Percentiles rank a stretch among this genome's conserved stretches.
phyloP scores from a whole-genome alignment of 306 rosid species.

The Ziziphus jujuba region DNA sequence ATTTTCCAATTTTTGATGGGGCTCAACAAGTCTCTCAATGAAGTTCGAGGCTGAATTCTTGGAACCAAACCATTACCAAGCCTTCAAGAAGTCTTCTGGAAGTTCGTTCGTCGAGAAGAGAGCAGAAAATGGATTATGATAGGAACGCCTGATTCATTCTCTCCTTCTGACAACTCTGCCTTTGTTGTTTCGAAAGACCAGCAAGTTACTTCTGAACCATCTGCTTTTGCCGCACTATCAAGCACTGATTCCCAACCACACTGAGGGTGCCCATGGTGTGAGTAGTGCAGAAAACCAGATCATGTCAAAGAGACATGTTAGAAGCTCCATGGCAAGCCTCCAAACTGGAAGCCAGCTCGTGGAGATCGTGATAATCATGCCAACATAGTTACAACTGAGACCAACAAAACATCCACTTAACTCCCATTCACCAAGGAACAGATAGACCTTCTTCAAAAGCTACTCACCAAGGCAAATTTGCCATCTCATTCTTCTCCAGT shows the following conservation, averaged over 20 bases:
- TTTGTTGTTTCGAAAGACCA: not conserved
- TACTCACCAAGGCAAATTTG: not conserved
- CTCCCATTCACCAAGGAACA: not conserved
- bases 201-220: not conserved
- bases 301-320: not conserved
- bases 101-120: not conserved
- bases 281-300: not conserved
- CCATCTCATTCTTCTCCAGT: too few species aligned
- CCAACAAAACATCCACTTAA: not conserved
- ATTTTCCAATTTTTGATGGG: not conserved
- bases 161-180: not conserved
- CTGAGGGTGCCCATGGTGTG: not conserved
- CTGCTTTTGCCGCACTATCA: not conserved
- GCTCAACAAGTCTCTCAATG: not conserved
- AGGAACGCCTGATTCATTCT: not conserved
- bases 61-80: not conserved
- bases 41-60: not conserved
- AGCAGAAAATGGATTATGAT: not conserved
- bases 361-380: not conserved
- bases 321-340: not conserved
- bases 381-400: not conserved
- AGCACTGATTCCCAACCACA: not conserved
- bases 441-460: not conserved
- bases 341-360: not conserved
- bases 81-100: not conserved